These are phyloP conservation scores for Leccinum cinnamomeum DNA, from an alignment of 1,284 basidiomycete genomes.

Conservation along the genomic window DNA sequence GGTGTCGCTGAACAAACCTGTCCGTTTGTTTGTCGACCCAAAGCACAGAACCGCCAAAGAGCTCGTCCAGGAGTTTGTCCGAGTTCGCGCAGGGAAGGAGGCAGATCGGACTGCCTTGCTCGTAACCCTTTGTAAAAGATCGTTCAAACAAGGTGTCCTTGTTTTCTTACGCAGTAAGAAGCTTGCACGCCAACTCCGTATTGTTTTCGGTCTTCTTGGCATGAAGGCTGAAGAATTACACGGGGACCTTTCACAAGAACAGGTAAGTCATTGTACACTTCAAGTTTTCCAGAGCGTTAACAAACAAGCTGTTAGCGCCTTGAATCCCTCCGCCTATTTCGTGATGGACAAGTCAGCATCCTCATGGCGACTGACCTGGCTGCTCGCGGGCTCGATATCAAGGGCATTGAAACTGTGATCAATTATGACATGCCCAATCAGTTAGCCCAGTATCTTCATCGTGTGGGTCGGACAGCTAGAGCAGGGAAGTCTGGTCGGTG, in stretches of 20 bases:
- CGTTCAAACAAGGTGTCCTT: slow-evolving; percentile 83
- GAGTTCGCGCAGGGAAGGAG: slow-evolving; percentile 78
- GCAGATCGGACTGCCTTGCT: slow-evolving; percentile 83
- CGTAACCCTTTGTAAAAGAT: slow-evolving; percentile 82
- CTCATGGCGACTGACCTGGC: slow-evolving; percentile 96
- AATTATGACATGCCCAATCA: slow-evolving; percentile 98
- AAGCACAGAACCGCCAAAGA: slow-evolving; percentile 86
- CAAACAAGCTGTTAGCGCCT: slow-evolving; percentile 60
- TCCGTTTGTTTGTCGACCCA: slow-evolving; percentile 94
- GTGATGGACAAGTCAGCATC: slow-evolving; percentile 83
- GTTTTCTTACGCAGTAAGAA: slow-evolving; percentile 97
- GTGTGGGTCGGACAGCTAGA: slow-evolving; percentile 95
- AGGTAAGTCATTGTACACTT: slow-evolving; percentile 49
- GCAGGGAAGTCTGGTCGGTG: slow-evolving; percentile 91
- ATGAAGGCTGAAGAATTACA: slow-evolving; percentile 92
- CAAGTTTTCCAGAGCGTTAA: slow-evolving; percentile 2
- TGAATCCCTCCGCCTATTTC: slow-evolving; percentile 82
- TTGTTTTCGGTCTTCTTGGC: slow-evolving; percentile 87
- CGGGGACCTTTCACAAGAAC: slow-evolving; percentile 94
- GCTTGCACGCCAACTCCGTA: slow-evolving; percentile 93
- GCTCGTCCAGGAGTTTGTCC: slow-evolving; percentile 95
- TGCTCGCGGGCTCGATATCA: slow-evolving; percentile 94
- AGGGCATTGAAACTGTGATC: slow-evolving; percentile 96
- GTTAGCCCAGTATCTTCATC: slow-evolving; percentile 92
- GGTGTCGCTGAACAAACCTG: slow-evolving; percentile 90